Conservation (phyloP, 2,329 filamentous ascomycete genomes). For the Myriosclerotinia curreyana region DNA sequence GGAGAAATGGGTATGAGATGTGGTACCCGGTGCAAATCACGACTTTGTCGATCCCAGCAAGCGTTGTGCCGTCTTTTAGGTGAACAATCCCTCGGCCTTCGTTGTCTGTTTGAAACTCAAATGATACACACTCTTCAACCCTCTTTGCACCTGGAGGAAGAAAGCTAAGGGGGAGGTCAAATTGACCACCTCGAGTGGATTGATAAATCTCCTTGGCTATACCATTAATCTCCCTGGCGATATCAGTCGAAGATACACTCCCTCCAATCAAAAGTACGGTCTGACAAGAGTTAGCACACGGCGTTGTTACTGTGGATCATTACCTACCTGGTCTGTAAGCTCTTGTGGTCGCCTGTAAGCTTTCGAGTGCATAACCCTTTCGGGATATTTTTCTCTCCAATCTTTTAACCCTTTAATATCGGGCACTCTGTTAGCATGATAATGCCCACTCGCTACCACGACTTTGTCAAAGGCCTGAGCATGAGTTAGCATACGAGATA, state of each 20-base stretch:
- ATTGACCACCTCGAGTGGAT: conserved; percentile 30
- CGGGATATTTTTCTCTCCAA: conserved; percentile 55
- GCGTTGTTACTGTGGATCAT: neutral
- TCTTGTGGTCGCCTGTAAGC: conserved; percentile 61
- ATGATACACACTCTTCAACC: conserved; percentile 30
- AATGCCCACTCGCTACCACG: conserved; percentile 65
- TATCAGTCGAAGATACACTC: conserved; percentile 50
- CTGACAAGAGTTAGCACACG: conserved; percentile 23
- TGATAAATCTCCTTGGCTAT: conserved; percentile 36
- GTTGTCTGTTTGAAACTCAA: conserved; percentile 20
- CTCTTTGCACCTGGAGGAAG: conserved; percentile 27
- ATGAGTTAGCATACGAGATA: neutral
- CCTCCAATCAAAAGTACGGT: conserved; percentile 56
- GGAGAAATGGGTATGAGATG: conserved; percentile 63
- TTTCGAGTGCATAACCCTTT: conserved; percentile 64
- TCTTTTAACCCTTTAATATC: conserved; percentile 55
- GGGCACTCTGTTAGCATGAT: conserved; percentile 60
- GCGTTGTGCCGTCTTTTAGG: conserved; percentile 50
- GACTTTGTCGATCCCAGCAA: conserved; percentile 58
- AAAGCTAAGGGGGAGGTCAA: conserved; percentile 30
- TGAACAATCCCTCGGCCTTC: conserved; percentile 50
- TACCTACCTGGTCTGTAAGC: conserved; percentile 49
- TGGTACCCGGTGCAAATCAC: conserved; percentile 69
- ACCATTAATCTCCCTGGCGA: conserved; percentile 31
- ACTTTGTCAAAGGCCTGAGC: conserved; percentile 56